Base-by-base conservation (phyloP, 179 eudicot species). In the Corrigiola litoralis region DNA sequence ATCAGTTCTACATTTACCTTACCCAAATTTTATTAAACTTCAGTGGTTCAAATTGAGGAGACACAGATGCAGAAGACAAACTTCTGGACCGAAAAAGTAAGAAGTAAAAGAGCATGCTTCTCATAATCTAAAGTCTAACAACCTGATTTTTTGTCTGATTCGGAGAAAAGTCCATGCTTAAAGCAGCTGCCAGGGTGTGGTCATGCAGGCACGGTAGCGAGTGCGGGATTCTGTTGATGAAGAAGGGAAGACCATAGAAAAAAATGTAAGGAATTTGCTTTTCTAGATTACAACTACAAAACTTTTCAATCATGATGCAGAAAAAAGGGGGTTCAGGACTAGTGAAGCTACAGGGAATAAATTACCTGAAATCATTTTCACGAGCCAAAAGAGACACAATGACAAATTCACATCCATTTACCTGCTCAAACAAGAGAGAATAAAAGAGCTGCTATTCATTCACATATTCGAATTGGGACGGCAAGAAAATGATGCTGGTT, bases 141-240 rank as follows among this genome's bases (percentile, higher is more conserved):
- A 91, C 97, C 96, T 89, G 76, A 63, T 80, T 75, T 54, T 73
- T 84, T 77, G 74, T 83, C 50, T 72, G 81, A 67, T 52, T 58
- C 2, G 79, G 72, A 57, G 90, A 89, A 60, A 64, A 58, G 64
- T 67, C 72, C 63, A 86, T 61, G 69, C 86, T 87, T 36, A 80
- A 75, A 40, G 94, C 94, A 74, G 98, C 95, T 72, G 87, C 92
- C 67, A 92, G 84, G 58, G 84, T 87, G 77, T 89, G 77, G 74
- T 92, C 96, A 54, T 89, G 91, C 75, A 92, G 85, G 68, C 79
- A 76, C 42, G 96, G 95, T 69, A 87, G 75, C 55, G 85, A 82
- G 65, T 89, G 81, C 6, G 83, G 89, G 62, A 83, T 59, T 73
- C 98, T 89, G 51, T 52, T 3, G 40, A n/a, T 46, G 58, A 52